Base-by-base conservation (phyloP, 345 rosid genomes). In the Pelargonium nanum region DNA sequence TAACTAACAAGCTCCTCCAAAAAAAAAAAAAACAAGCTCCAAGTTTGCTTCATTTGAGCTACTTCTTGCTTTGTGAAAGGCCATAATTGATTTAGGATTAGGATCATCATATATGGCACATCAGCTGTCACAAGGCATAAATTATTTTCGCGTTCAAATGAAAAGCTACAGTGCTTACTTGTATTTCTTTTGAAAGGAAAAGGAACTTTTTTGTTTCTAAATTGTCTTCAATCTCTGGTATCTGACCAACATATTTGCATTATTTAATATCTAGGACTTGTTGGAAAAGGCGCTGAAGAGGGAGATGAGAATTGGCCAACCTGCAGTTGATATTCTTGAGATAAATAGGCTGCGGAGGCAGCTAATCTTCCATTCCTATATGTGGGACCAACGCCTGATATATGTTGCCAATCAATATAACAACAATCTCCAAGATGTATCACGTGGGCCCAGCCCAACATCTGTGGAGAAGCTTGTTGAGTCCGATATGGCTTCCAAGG, bases 301-400 rank as follows among this genome's bases (percentile, higher is more conserved):
- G 69, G 79, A 72, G 59, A 62, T 22, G 60, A 85, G 75, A 70
- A 68, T 68, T 34, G 84, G 85, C 60, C 82, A 77, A 73, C 84
- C 83, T 69, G 71, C 74, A 45, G 63, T 81, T 72, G 96, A 93
- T 72, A 84, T 93, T 69, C 91, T 93, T 58, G 88, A 87, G 79
- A 69, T 93, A 61, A 89, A 93, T 60, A 84, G 75, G 68, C 69
- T 93, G 67, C 81, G 84, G 72, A 78, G 97, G 66, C 84, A 84
- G 81, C 72, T 89, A 63, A 77, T 89, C 57, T 78, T 83, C 67
- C 83, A 76, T 69, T 85, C 95, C 26, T 87, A 81, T 73, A 76
- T 85, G 44, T 93, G 97, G 97, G 95, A 93, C 71, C 91, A 80
- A 65, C 79, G 81, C 62, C 85, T 93, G 61, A 71, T 82, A 56